phyloP scores from a whole-genome alignment of 2,329 filamentous ascomycete species.

The Penicillium sp. region DNA sequence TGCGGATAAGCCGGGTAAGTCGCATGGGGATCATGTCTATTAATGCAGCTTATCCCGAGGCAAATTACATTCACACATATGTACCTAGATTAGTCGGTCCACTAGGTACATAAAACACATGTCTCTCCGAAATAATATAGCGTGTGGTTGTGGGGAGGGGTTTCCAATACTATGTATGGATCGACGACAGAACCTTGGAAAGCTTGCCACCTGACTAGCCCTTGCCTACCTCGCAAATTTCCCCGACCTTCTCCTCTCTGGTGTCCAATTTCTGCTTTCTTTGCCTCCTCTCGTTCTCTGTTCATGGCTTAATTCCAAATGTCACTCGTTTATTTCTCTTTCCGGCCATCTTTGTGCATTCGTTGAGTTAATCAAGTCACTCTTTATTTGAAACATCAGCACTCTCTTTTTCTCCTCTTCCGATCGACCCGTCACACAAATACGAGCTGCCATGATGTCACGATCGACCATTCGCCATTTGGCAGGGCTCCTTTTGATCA shows the following conservation, averaged over 20 bases:
- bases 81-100: not conserved
- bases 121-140: not conserved
- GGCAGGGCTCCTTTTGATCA: conserved; percentile 1
- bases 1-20: not conserved
- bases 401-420: not conserved
- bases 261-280: not conserved
- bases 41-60: not conserved
- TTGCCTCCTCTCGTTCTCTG: not conserved
- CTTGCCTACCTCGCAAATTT: not conserved
- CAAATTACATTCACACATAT: not conserved
- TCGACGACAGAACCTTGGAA: not conserved
- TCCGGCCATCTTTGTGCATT: not conserved
- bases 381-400: not conserved
- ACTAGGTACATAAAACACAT: not conserved
- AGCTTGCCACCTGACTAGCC: conserved; percentile 6
- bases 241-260: not conserved
- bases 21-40: not conserved
- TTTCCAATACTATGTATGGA: not conserved
- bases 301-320: conserved; percentile 1
- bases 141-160: not conserved
- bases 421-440: not conserved
- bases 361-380: not conserved
- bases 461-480: not conserved
- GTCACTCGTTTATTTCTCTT: conserved; percentile 4
- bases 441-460: conserved; percentile 13